Base-by-base conservation (phyloP, 2,329 filamentous ascomycete genomes). In the Penicillium verrucosum region DNA sequence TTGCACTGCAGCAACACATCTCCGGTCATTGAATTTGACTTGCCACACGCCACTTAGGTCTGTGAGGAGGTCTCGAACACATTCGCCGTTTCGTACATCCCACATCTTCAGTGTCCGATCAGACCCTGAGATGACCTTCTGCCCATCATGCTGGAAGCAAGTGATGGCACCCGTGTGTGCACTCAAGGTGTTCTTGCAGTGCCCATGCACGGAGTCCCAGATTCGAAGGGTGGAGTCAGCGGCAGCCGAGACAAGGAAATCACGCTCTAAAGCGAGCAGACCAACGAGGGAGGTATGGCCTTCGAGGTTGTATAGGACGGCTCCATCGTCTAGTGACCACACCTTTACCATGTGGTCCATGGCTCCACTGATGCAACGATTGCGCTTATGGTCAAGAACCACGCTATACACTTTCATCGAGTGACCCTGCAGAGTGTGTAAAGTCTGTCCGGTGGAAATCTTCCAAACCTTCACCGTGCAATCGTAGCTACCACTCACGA, bases 331-430 rank as follows among this genome's bases (percentile, higher is more conserved):
- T 14, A 99, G 82, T 58, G 93, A 94, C 94, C 94, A 99, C 12
- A 99, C 93, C 76, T 97, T 97, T 70, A 99, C 94, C 62, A 92
- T 83, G 60, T 94, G 96, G 73, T 99, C 94, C 94, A 99, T 99
- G 7, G 92, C 96, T 12, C 94, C 94, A 61, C 92, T 97, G 61
- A 99, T 97, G 75, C 94, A 99, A 40, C 93, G 89, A 69, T 95
- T 96, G 57, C 94, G 89, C 66, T 89, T 87, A 64, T 92, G 89
- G 68, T 99, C 94, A 23, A 97, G 80, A 9, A 99, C 94, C 9
- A 99, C 94, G 59, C 92, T 97, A 73, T 99, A 99, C 0, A 99
- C 94, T 73, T 99, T 97, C 71, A 93, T 87, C 0, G 85, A 84
- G 71, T 99, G 94, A 1, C 94, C 94, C 59, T 89, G 86, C 5